Evolutionary conservation across 2,329 filamentous ascomycete genomes (phyloP).

Genomic region (Epichloe brachyelytri): DNA sequence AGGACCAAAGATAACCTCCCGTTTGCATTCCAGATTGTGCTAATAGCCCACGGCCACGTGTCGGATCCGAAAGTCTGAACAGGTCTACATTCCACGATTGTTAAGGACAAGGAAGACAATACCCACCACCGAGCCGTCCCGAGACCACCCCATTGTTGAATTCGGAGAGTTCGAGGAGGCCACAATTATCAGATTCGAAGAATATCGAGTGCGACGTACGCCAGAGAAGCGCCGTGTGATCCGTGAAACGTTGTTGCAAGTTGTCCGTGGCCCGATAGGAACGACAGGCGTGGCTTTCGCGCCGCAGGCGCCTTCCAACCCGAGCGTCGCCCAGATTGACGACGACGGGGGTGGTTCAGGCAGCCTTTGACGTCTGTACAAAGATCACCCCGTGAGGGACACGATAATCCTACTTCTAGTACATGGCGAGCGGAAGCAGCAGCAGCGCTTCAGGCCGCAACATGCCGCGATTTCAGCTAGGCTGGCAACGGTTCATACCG

Average conservation of each 20-base stretch:
- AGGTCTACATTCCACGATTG: constrained; percentile 2
- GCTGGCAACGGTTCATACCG: constrained; percentile 51
- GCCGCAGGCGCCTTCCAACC: constrained; percentile 3
- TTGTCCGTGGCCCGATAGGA: background rate
- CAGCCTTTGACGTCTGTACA: background rate
- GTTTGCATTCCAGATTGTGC: constrained; percentile 3
- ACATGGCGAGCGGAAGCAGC: constrained; percentile 12
- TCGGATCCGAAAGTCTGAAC: background rate
- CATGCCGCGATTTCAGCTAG: constrained; percentile 29
- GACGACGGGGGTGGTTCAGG: background rate
- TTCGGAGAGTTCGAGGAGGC: background rate
- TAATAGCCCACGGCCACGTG: constrained; percentile 1
- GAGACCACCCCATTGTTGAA: background rate
- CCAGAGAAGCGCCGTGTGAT: background rate
- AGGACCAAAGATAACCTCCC: background rate
- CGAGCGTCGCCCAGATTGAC: constrained; percentile 1
- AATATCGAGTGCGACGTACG: background rate
- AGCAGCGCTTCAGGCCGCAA: constrained; percentile 11
- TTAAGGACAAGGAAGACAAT: background rate
- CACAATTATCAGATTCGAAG: background rate
- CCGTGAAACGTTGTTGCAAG: background rate
- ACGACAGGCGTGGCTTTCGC: background rate
- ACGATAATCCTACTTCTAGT: background rate
- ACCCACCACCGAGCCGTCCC: background rate
- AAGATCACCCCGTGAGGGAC: background rate